A percentile compares a stretch with the other conserved stretches of the same genome.
These are phyloP conservation scores for Floccularia luteovirens DNA, from an alignment of 768 basidiomycete species.

Conservation along the genomic window DNA sequence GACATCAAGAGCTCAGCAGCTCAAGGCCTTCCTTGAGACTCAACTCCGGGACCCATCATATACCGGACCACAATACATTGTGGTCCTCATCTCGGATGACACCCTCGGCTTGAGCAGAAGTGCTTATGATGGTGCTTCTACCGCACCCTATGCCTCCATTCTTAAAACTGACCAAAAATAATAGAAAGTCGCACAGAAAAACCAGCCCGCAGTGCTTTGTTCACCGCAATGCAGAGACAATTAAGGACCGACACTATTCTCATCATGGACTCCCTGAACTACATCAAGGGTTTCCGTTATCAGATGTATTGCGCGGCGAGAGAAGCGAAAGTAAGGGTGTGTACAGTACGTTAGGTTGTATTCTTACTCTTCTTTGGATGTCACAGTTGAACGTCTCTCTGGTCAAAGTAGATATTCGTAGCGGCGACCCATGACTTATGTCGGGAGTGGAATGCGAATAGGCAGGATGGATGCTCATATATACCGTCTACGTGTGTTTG, in stretches of 20 bases:
- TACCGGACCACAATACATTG: slow-evolving; percentile 37
- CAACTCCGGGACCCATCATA: slow-evolving; percentile 43
- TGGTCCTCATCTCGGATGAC: slow-evolving; percentile 68
- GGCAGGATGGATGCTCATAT: slow-evolving; percentile 47
- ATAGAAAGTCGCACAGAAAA: slow-evolving; percentile 81
- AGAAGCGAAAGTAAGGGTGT: slow-evolving; percentile 77
- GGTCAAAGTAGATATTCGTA: slow-evolving; percentile 56
- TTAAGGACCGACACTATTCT: slow-evolving; percentile 70
- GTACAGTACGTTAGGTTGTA: slow-evolving; percentile 58
- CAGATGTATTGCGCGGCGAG: slow-evolving; percentile 96
- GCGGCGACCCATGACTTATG: slow-evolving; percentile 70
- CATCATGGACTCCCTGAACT: slow-evolving; percentile 88
- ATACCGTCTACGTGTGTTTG: slow-evolving; percentile 55
- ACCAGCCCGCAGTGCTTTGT: slow-evolving; percentile 75
- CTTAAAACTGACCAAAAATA: slow-evolving; percentile 5
- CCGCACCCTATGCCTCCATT: background rate
- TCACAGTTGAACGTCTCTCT: slow-evolving; percentile 3
- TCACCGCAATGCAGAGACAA: slow-evolving; percentile 74
- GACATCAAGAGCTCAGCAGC: slow-evolving; percentile 58
- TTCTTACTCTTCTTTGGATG: background rate
- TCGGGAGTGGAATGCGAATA: slow-evolving; percentile 61
- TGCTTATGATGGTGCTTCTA: slow-evolving; percentile 63
- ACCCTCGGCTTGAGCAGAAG: slow-evolving; percentile 51
- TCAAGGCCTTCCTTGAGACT: slow-evolving; percentile 47
- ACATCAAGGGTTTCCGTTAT: slow-evolving; percentile 98